These are phyloP conservation scores for Rhizophora mangle DNA, from an alignment of 345 rosid genomes.

Conservation along the genomic window DNA sequence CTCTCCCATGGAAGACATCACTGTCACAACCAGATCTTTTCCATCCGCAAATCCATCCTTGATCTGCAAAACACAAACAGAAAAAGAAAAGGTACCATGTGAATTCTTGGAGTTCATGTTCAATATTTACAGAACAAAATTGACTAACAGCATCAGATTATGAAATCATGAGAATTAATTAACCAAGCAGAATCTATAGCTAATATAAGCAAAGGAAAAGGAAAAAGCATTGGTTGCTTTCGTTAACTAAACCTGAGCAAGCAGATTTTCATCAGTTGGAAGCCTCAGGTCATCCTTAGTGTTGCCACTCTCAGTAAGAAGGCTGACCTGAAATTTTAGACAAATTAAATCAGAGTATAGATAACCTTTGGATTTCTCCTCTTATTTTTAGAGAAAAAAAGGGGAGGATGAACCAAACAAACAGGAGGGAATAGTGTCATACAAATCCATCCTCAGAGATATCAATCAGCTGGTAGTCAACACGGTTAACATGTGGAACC, in stretches of 20 bases:
- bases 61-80: neutral
- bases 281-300: conserved; percentile 5
- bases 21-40: conserved; percentile 3
- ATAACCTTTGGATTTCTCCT: no score
- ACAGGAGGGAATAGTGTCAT: neutral
- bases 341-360: no score
- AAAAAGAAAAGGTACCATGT: neutral
- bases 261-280: neutral
- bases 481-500: conserved; percentile 4
- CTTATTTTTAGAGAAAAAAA: neutral
- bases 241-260: neutral
- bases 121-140: no score
- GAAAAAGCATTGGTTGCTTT: neutral
- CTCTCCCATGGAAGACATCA: conserved; percentile 4
- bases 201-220: no score
- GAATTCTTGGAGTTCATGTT: neutral
- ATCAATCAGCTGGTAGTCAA: conserved; percentile 5
- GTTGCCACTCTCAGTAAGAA: neutral
- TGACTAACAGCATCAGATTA: no score
- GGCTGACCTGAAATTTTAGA: neutral
- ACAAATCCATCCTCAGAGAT: conserved; percentile 5
- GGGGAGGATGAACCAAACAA: neutral
- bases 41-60: neutral
- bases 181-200: no score
- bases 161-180: no score